Conservation (phyloP, 345 rosid species). For the Bruguiera parviflora region DNA sequence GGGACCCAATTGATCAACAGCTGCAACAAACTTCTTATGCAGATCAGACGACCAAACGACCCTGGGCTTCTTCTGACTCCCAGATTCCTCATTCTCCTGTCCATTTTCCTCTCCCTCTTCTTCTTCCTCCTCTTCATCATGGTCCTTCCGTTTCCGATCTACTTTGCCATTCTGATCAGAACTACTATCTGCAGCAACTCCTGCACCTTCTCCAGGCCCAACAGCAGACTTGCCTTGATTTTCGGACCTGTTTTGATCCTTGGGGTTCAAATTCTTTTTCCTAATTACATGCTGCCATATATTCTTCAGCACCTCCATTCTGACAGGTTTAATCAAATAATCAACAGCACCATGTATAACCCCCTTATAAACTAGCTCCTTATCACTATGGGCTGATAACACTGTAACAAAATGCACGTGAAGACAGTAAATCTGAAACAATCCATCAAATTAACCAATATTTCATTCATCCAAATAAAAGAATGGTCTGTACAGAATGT, state of each 20-base stretch:
- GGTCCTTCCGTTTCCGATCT: conserved; percentile 70
- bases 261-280: conserved; percentile 47
- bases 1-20: conserved; percentile 79
- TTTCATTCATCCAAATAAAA: too few species aligned
- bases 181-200: conserved; percentile 30
- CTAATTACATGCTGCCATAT: conserved; percentile 95
- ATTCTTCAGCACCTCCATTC: conserved; percentile 81
- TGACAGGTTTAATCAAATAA: conserved; percentile 82
- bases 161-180: conserved; percentile 37
- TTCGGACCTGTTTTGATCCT: conserved; percentile 36
- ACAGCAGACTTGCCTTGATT: conserved; percentile 35
- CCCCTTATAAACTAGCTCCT: conserved; percentile 80
- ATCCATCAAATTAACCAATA: too few species aligned
- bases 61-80: conserved; percentile 77
- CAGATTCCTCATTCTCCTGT: conserved; percentile 57
- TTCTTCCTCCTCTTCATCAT: conserved; percentile 57
- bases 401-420: conserved; percentile 39
- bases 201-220: conserved; percentile 36
- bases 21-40: conserved; percentile 79
- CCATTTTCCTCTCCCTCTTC: conserved; percentile 61
- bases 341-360: conserved; percentile 86
- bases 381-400: conserved; percentile 81
- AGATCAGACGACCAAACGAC: conserved; percentile 86
- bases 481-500: too few species aligned
- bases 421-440: conserved; percentile 4